Evolutionary conservation across 805 yeast genomes (phyloP).

Genomic region (Candida tibetensis): DNA sequence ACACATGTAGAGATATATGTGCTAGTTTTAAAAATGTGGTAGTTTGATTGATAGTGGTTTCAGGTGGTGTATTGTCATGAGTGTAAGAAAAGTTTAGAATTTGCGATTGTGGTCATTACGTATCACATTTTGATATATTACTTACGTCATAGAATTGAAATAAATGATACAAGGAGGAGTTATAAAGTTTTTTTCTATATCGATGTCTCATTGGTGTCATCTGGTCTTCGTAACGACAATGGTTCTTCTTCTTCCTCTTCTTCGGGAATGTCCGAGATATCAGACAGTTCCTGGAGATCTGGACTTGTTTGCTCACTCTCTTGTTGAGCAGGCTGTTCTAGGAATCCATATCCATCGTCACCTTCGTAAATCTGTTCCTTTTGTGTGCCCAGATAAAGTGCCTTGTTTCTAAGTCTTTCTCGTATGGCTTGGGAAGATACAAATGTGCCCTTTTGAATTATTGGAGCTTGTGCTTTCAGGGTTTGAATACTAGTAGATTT

Average conservation of each 20-base stretch:
- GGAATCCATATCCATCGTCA: slow-evolving; percentile 8
- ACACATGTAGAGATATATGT: too few relatives aligned
- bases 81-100: too few relatives aligned
- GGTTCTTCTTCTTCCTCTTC: slow-evolving; percentile 4
- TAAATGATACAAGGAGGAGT: too few relatives aligned
- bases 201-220: background rate
- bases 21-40: too few relatives aligned
- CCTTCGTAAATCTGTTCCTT: slow-evolving; percentile 6
- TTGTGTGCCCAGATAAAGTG: background rate
- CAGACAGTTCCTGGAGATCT: background rate
- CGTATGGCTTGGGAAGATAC: background rate
- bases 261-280: background rate
- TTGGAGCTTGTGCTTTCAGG: background rate
- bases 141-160: too few relatives aligned
- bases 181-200: too few relatives aligned
- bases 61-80: too few relatives aligned
- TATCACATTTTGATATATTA: too few relatives aligned
- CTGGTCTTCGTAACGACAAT: background rate
- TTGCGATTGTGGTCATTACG: too few relatives aligned
- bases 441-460: background rate
- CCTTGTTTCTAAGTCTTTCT: slow-evolving; percentile 5
- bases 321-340: background rate
- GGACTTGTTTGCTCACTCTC: background rate
- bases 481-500: background rate
- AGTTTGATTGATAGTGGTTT: too few relatives aligned